Evolutionary conservation across 1,284 basidiomycete species (phyloP).

Genomic region (Ganoderma resinaceum): DNA sequence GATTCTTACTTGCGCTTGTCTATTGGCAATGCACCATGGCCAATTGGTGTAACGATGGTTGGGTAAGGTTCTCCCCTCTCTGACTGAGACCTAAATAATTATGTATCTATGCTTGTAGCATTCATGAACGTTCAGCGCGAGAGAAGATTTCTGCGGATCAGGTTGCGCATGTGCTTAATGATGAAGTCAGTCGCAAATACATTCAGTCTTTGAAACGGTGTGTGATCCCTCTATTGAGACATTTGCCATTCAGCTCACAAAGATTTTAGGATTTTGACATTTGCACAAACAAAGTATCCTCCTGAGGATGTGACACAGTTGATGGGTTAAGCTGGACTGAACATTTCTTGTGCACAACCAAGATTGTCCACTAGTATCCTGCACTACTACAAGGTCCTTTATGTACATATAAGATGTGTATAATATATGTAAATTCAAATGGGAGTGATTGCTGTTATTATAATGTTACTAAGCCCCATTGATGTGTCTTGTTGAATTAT

Average conservation of each 20-base stretch:
- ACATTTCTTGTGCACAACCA: neutral
- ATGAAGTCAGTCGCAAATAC: constrained; percentile 98
- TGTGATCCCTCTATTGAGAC: constrained; percentile 30
- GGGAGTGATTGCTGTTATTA: too few relatives aligned
- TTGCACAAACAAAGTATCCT: constrained; percentile 94
- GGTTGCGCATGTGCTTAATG: constrained; percentile 97
- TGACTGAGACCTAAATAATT: neutral
- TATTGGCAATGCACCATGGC: constrained; percentile 99
- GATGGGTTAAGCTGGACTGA: constrained; percentile 64
- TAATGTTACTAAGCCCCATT: too few relatives aligned
- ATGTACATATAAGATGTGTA: neutral
- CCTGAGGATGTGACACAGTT: constrained; percentile 90
- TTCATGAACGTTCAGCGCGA: constrained; percentile 96
- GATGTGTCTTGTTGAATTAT: too few relatives aligned
- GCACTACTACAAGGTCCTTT: neutral
- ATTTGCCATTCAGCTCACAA: constrained; percentile 38
- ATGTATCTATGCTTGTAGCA: constrained; percentile 56
- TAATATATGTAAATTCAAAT: neutral
- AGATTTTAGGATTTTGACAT: constrained; percentile 75
- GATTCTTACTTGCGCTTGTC: constrained; percentile 96
- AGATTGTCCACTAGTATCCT: too few relatives aligned
- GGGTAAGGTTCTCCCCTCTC: constrained; percentile 57
- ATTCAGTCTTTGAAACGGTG: constrained; percentile 97
- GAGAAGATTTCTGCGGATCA: constrained; percentile 98
- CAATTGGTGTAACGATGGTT: constrained; percentile 99